Evolutionary conservation across 352 stramenopile species (phyloP).

Genomic region (Globisporangium cystogenes): DNA sequence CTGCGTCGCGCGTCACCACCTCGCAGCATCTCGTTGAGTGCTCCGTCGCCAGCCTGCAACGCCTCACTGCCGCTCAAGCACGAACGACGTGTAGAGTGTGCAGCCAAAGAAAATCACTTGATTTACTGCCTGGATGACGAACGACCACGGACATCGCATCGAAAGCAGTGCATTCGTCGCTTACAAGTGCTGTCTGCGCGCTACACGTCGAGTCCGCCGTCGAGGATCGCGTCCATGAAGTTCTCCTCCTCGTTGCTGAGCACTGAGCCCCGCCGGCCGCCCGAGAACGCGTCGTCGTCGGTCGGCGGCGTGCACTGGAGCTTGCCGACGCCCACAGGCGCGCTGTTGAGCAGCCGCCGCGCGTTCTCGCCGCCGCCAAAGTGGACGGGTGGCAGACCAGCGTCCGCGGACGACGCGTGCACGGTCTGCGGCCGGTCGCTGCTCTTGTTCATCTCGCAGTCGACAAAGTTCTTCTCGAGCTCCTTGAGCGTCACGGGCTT

Average conservation of each 20-base stretch:
- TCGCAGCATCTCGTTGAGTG: too few relatives aligned
- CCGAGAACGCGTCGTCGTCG: conserved; percentile 17
- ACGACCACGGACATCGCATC: too few relatives aligned
- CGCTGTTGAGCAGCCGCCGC: conserved; percentile 57
- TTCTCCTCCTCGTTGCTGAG: conserved; percentile 81
- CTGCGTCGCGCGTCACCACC: too few relatives aligned
- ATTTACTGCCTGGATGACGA: too few relatives aligned
- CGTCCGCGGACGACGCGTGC: conserved; percentile 20
- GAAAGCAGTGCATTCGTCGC: too few relatives aligned
- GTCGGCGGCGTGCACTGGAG: conserved; percentile 56
- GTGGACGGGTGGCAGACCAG: conserved; percentile 33
- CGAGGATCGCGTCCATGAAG: conserved; percentile 78
- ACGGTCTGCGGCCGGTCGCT: conserved; percentile 54
- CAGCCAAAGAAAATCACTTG: too few relatives aligned
- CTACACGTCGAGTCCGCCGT: conserved; percentile 13
- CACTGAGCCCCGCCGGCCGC: conserved; percentile 21
- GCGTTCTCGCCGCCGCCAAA: conserved; percentile 35
- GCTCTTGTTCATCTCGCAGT: conserved; percentile 32
- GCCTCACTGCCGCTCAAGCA: too few relatives aligned
- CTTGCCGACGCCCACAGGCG: conserved; percentile 56
- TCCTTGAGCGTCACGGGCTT: conserved; percentile 78
- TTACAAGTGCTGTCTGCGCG: too few relatives aligned
- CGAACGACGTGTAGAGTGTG: too few relatives aligned
- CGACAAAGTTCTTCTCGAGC: conserved; percentile 80
- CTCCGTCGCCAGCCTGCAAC: too few relatives aligned